A percentile compares a stretch with the other conserved stretches of the same genome.
These are phyloP conservation scores for Colletotrichum somersetense DNA, from an alignment of 2,329 filamentous ascomycete species.

Conservation along the genomic window DNA sequence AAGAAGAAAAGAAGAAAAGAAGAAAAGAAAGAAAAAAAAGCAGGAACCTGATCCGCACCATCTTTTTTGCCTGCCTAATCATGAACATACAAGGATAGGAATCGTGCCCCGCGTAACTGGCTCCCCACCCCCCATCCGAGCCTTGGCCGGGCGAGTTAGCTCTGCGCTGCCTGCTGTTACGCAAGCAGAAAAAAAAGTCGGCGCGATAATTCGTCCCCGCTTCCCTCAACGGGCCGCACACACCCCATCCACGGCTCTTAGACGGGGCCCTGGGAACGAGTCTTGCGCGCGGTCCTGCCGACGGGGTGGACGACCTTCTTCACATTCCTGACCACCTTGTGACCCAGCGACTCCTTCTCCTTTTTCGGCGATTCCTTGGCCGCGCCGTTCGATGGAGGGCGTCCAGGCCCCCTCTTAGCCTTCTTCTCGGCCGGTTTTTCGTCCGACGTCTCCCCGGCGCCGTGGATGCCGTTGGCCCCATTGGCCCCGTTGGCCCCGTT, in stretches of 20 bases:
- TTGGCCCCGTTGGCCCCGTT: slow-evolving; percentile 44
- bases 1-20: background rate
- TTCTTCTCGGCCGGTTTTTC: slow-evolving; percentile 45
- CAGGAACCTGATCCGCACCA: slow-evolving; percentile 14
- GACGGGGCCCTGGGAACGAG: slow-evolving; percentile 55
- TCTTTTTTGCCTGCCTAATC: slow-evolving; percentile 36
- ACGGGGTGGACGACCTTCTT: slow-evolving; percentile 52
- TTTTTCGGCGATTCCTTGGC: slow-evolving; percentile 25
- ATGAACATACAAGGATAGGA: slow-evolving; percentile 23
- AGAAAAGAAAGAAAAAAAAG: no score
- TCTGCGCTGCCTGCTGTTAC: slow-evolving; percentile 4
- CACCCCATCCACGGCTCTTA: background rate
- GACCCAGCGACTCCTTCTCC: slow-evolving; percentile 35
- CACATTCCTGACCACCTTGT: slow-evolving; percentile 50
- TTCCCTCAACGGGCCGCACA: background rate
- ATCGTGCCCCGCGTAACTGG: slow-evolving; percentile 24
- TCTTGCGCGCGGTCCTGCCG: slow-evolving; percentile 57
- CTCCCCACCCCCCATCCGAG: slow-evolving; percentile 17
- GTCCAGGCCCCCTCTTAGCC: slow-evolving; percentile 43
- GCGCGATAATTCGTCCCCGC: background rate
- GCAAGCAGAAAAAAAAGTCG: background rate
- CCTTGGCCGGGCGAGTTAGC: slow-evolving; percentile 14
- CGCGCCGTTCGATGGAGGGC: slow-evolving; percentile 35
- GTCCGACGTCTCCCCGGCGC: slow-evolving; percentile 27
- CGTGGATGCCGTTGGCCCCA: slow-evolving; percentile 46